Base-by-base conservation (phyloP, 495 filamentous ascomycete genomes). In the Aspergillus sparsus region DNA sequence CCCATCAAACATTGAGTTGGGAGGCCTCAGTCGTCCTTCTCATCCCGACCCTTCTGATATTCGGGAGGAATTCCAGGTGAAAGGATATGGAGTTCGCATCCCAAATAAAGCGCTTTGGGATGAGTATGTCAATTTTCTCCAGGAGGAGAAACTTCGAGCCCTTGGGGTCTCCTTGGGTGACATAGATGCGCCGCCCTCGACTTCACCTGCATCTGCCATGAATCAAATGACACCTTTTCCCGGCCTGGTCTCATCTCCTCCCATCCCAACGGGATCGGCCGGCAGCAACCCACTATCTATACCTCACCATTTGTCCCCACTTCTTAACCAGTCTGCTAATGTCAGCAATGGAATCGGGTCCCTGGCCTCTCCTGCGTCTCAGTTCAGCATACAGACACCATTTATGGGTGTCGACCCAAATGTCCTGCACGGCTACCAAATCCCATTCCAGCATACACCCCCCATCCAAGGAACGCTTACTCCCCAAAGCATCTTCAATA, bases 61-160 rank as follows among this genome's bases (percentile, higher is more conserved):
- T 5, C 68, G 67, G 7, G 73, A 70, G 44, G 85, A 90, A 36
- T 77, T 83, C 44, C 73, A 79, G 47, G 61, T 78, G 32, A 71
- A 80, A 49, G 66, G 74, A 13, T 87, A 81, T 64, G 76, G 75
- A 52, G 87, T 97, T 53, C 81, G 80, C 39, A 86, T 98, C 66
- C 94, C 95, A 0, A 87, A 96, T 71, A 79, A 70, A 44, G 68
- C 74, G 74, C 89, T 88, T 32, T 97, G 94, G 93, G 87, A 91
- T 67, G 75, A 82, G 13, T 97, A 98, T 74, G 89, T 93, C 34
- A 79, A 87, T 49, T 82, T 83, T 53, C 71, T 97, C 53, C 86
- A 87, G 66, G 94, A 98, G 73, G 89, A 92, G 60, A 98, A 96
- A 74, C 80, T 98, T 42, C 86, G 90, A 36, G 91, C 92, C 51